Conservation (phyloP, 2,329 filamentous ascomycete species). For the Ilyonectria mors-panacis region DNA sequence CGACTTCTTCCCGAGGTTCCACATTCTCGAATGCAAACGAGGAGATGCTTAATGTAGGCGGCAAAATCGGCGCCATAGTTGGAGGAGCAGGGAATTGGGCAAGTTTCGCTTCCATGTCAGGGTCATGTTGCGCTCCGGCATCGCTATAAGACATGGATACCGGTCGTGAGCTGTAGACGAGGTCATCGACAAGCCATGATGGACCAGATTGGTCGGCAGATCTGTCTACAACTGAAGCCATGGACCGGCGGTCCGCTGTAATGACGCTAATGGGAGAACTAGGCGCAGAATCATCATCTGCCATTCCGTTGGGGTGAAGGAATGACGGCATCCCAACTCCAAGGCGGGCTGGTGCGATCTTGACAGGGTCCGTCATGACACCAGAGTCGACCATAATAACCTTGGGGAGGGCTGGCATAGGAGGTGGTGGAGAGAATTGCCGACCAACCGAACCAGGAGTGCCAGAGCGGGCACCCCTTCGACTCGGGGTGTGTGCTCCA, state of each 20-base stretch:
- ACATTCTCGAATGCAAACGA: conserved; percentile 61
- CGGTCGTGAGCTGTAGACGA: conserved; percentile 55
- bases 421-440: conserved; percentile 61
- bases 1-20: conserved; percentile 59
- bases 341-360: conserved; percentile 48
- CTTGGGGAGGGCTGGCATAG: conserved; percentile 65
- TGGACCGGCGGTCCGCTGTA: conserved; percentile 56
- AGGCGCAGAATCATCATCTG: conserved; percentile 37
- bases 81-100: conserved; percentile 70
- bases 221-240: conserved; percentile 58
- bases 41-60: conserved; percentile 60
- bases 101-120: conserved; percentile 66
- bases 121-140: conserved; percentile 66
- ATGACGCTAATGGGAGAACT: conserved; percentile 48
- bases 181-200: conserved; percentile 47
- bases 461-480: conserved; percentile 61
- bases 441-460: conserved; percentile 65
- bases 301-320: conserved; percentile 27
- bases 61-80: conserved; percentile 51
- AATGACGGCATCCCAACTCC: conserved; percentile 27
- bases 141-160: conserved; percentile 69
- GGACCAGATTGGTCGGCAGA: conserved; percentile 42
- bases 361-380: conserved; percentile 73
- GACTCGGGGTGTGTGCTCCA: conserved; percentile 69
- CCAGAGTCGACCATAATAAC: conserved; percentile 72